Conservation (phyloP, 1,284 basidiomycete genomes). For the Rhodotorula sp. region DNA sequence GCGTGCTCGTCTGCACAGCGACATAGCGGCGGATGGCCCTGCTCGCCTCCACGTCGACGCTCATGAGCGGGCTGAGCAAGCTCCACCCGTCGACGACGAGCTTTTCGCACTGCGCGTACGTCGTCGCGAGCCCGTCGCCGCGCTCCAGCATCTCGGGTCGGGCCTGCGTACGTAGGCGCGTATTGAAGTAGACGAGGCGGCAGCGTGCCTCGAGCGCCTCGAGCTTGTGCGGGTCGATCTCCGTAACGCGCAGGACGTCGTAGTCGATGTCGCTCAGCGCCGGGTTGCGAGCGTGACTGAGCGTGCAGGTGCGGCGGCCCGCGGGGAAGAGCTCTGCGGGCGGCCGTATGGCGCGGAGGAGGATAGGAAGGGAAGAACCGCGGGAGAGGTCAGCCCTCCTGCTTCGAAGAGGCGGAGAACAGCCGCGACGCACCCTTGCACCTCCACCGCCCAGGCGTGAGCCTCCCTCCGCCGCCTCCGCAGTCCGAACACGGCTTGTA, state of each 20-base stretch:
- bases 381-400: no score
- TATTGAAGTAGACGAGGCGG: slow-evolving; percentile 23
- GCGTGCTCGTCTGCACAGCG: slow-evolving; percentile 20
- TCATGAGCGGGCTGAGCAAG: slow-evolving; percentile 22
- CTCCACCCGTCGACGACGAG: slow-evolving; percentile 29
- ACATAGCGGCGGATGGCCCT: slow-evolving; percentile 14
- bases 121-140: slow-evolving; percentile 28
- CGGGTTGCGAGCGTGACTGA: slow-evolving; percentile 30
- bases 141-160: slow-evolving; percentile 32
- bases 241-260: slow-evolving; percentile 18
- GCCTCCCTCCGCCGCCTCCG: slow-evolving; percentile 27
- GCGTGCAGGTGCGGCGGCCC: slow-evolving; percentile 23
- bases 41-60: slow-evolving; percentile 20
- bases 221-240: slow-evolving; percentile 14
- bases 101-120: slow-evolving; percentile 27
- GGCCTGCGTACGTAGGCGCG: slow-evolving; percentile 13
- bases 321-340: slow-evolving; percentile 28
- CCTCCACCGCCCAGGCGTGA: slow-evolving; percentile 32
- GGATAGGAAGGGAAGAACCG: no score
- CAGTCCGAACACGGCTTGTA: slow-evolving; percentile 32
- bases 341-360: no score
- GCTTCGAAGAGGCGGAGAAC: background rate
- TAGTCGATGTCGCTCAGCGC: slow-evolving; percentile 25
- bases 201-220: slow-evolving; percentile 18
- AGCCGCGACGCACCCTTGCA: slow-evolving; percentile 26